Evolutionary conservation across 1,139 yeast species (phyloP), one percentile per base, ranked within the genome.

Genomic region (Entelexis paramagnoliae): DNA sequence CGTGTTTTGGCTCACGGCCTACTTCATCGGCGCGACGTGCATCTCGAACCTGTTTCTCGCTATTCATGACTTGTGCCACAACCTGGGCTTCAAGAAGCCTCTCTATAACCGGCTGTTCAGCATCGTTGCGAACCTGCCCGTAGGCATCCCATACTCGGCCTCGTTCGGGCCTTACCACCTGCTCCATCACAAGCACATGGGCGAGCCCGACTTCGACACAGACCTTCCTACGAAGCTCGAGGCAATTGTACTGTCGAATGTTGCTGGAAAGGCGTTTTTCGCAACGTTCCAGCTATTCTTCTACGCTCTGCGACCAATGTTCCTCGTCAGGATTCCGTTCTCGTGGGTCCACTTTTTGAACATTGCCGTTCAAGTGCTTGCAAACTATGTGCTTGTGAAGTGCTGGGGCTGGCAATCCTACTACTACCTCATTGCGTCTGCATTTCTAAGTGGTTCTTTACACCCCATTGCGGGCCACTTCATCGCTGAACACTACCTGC

Each of bases 391-490:
- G 22, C 70, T 87, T 59, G 77, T 84, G 29, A 69, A 66, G 26
- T 60, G 58, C 53, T 80, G 83, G 77, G 93, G 95, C 0, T 68
- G 74, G 72, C 76, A 78, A 56, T 68, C 93, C 0, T 67, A 84
- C 49, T 66, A 71, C 46, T 88, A 88, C 66, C 77, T 88, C 59
- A 65, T 87, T 42, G 71, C 83, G 68, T 81, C 91, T 48, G 82
- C 94, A 0, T 85, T 88, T 64, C 71, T 88, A 52, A 95, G 96
- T 0, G 96, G 96, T 1, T 85, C 95, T 0, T 73, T 86, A 64
- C 96, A 88, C 63, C 96, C 96, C 32, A 81, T 88, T 60, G 95
- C 96, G 2, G 96, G 96, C 17, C 96, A 88, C 68, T 88, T 88
- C 67, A 86, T 88, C 59, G 94, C 96, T 8, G 96, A 88, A 66